These are phyloP conservation scores for Cerioporus squamosus DNA, from an alignment of 1,284 basidiomycete genomes.

Conservation along the genomic window DNA sequence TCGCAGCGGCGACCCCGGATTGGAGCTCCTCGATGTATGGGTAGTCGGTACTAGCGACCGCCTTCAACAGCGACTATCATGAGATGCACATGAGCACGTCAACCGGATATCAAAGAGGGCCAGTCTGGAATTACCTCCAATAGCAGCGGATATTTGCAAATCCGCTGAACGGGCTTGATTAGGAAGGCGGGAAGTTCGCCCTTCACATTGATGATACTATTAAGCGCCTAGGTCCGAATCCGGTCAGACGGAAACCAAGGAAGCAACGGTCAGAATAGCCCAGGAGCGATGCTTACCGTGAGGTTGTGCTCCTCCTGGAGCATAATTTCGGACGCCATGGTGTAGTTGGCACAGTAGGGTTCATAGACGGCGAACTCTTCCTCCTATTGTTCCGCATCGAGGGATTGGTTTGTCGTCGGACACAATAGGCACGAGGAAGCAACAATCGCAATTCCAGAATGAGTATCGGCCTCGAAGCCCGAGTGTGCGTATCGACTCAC, in stretches of 20 bases:
- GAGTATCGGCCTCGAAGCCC: slow-evolving; percentile 32
- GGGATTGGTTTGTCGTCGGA: slow-evolving; percentile 34
- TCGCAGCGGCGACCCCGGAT: slow-evolving; percentile 84
- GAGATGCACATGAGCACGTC: slow-evolving; percentile 8
- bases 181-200: slow-evolving; percentile 88
- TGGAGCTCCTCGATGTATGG: slow-evolving; percentile 83
- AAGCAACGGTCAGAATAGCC: slow-evolving; percentile 21
- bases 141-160: slow-evolving; percentile 78
- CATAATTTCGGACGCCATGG: slow-evolving; percentile 85
- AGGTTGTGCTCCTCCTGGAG: slow-evolving; percentile 85
- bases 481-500: slow-evolving; percentile 52
- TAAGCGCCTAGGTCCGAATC: slow-evolving; percentile 60
- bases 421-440: slow-evolving; percentile 39
- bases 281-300: slow-evolving; percentile 58
- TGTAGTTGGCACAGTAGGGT: slow-evolving; percentile 97
- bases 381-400: slow-evolving; percentile 71
- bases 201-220: slow-evolving; percentile 80
- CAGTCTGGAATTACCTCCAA: slow-evolving; percentile 51
- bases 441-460: slow-evolving; percentile 40
- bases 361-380: slow-evolving; percentile 94
- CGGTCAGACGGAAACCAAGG: slow-evolving; percentile 31
- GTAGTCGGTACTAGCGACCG: slow-evolving; percentile 67
- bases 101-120: slow-evolving; percentile 7
- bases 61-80: slow-evolving; percentile 65
- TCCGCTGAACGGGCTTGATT: slow-evolving; percentile 82